Evolutionary conservation across 305 asterid species (phyloP), one percentile per base, ranked within the genome.

Genomic region (Stenogyne calaminthoides): DNA sequence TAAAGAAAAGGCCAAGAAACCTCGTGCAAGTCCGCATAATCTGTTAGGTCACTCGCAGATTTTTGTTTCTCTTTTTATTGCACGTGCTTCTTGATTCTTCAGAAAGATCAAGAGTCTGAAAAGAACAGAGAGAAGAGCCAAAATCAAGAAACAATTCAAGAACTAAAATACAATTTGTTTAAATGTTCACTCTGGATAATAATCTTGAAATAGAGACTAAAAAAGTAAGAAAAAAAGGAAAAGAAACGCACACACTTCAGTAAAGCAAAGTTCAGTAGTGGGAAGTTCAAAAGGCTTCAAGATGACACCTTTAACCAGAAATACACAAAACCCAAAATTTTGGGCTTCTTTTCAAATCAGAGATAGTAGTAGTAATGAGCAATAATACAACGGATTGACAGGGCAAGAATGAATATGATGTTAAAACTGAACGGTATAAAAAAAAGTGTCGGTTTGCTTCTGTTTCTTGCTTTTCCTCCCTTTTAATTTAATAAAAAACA

Each of bases 281-380:
- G 80, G 80, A 55, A 77, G 80, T 75, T 76, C 80, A 87, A 81
- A 85, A 84, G 82, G 67, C 85, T 66, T 80, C 77, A 82, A 82
- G 84, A 81, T 19, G 62, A 71, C 89, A 73, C 79, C 86, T 84
- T 84, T 84, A 69, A 64, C 72, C 70, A 16, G 62, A 71, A 71
- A 78, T 46, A 59, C 25, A 3, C 70, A 72, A 66, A 66, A 63
- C 64, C 32, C 54, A n/a, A 69, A 75, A 76, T 54, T 71, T 67
- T 37, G 61, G 12, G n/a, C 27, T 59, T 54, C 55, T 65, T 60
- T 61, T 58, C 3, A n/a, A 61, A 73, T 16, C 29, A 60, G 59
- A 34, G 72, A 60, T 69, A 69, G 67, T 59, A 51, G 25, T 57
- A n/a, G 46, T 9, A 54, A 29, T 36, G 7, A 25, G 29, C 29